Evolutionary conservation across 2,329 filamentous ascomycete species (phyloP), one percentile per base, ranked within the genome.

Genomic region (Xylaria sp.): DNA sequence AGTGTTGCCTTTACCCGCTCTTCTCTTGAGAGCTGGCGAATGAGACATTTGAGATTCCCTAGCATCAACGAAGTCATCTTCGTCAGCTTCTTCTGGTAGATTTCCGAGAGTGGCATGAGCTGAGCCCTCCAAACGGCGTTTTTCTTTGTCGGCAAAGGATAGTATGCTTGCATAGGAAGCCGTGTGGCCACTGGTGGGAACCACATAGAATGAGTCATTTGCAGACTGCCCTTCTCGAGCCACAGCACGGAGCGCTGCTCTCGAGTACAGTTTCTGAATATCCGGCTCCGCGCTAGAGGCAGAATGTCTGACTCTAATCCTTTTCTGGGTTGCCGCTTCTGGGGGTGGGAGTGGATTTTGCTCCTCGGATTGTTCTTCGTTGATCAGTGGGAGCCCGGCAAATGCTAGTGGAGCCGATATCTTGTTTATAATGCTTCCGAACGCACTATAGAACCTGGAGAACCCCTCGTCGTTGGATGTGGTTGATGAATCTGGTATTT

Each of bases 151-250:
- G 44, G 88, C 89, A 74, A 89, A 90, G 51, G 85, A 91, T 23
- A 97, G 84, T 62, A 99, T 98, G 71, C 92, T 94, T 54, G 96
- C 94, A 77, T 98, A 99, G 0, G 94, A 96, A 69, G 94, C 91
- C 2, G 94, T 98, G 72, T 95, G 94, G 5, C 96, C 95, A 20
- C 92, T 94, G 0, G 93, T 92, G 3, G 95, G 96, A 0, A 99
- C 96, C 1, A 98, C 92, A 79, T 98, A 98, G 82, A 99, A 99
- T 9, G 92, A 96, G 75, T 92, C 92, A 68, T 86, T 88, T 18
- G 88, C 83, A 18, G 86, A 86, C 34, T 90, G 86, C 0, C 89
- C 89, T 37, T 91, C 90, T 65, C 92, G 90, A 23, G 89, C 87
- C 51, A 97, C 86, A 0, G 94, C 93, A 61, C 91, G 88, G 63